A percentile compares a stretch with the other conserved stretches of the same genome.
Conservation (phyloP, 768 basidiomycete species). For the Pleurotus giganteus region DNA sequence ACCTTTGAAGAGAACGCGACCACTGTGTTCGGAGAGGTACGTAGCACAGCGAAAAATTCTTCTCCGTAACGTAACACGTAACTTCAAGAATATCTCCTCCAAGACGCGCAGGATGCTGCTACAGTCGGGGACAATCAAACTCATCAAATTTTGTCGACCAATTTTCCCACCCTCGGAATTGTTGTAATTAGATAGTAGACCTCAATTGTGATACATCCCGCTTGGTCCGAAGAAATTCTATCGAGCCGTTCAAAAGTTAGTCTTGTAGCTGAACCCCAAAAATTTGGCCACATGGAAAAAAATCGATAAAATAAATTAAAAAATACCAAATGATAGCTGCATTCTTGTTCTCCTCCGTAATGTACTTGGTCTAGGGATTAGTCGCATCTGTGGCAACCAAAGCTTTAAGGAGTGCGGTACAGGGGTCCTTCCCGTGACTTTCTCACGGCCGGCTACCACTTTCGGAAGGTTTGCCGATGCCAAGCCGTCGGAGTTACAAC, state of each 20-base stretch:
- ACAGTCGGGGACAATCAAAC: neutral
- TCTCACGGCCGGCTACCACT: no score
- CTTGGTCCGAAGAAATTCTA: neutral
- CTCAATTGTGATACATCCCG: neutral
- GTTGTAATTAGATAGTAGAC: neutral
- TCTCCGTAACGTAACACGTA: neutral
- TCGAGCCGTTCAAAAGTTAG: neutral
- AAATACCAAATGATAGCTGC: no score
- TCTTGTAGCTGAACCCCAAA: neutral
- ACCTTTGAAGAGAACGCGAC: constrained; percentile 54
- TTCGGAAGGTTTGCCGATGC: no score
- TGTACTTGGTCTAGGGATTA: no score
- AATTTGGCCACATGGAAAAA: neutral
- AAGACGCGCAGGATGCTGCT: no score
- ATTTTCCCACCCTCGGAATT: neutral
- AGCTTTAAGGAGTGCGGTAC: no score
- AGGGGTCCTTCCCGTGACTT: no score
- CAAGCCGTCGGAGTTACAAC: no score
- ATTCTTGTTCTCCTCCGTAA: no score
- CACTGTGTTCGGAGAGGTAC: constrained; percentile 56
- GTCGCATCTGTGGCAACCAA: no score
- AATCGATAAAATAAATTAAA: neutral
- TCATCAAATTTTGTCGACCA: neutral
- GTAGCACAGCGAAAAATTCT: constrained; percentile 3
- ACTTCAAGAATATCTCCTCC: constrained; percentile 54